Evolutionary conservation across 2,329 filamentous ascomycete genomes (phyloP).

Genomic region (Akanthomyces dipterigenus): DNA sequence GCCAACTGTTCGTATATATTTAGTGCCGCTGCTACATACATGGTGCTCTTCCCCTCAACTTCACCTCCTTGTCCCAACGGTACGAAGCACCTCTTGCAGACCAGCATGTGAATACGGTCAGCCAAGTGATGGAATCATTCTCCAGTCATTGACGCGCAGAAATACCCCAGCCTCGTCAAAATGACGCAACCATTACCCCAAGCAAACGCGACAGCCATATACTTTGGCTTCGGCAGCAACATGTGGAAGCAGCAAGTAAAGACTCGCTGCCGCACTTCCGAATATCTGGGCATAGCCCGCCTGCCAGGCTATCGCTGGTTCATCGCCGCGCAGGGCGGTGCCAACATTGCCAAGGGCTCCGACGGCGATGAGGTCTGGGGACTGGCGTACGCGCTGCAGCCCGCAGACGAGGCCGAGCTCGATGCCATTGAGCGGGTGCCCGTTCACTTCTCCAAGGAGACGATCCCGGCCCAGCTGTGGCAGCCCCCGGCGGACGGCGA

Average conservation of each 20-base stretch:
- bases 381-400: neutral
- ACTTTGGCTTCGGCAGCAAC: slow-evolving; percentile 2
- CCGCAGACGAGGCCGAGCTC: slow-evolving; percentile 1
- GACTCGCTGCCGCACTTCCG: neutral
- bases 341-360: neutral
- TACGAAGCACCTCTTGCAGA: too few relatives aligned
- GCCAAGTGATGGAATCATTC: too few relatives aligned
- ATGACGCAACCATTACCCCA: neutral
- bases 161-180: neutral
- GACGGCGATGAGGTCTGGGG: slow-evolving; percentile 1
- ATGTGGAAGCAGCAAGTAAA: slow-evolving; percentile 5
- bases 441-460: neutral
- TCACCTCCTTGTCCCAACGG: too few relatives aligned
- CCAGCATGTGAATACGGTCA: too few relatives aligned
- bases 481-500: neutral
- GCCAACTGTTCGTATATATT: too few relatives aligned
- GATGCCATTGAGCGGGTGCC: neutral
- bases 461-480: neutral
- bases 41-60: too few relatives aligned
- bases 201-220: neutral
- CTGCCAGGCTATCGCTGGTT: slow-evolving; percentile 4
- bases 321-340: slow-evolving; percentile 1
- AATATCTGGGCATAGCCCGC: neutral
- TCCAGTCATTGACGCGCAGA: neutral
- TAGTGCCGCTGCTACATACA: too few relatives aligned